phyloP scores from a whole-genome alignment of 257 asterid species.

The Plectranthus barbatus region DNA sequence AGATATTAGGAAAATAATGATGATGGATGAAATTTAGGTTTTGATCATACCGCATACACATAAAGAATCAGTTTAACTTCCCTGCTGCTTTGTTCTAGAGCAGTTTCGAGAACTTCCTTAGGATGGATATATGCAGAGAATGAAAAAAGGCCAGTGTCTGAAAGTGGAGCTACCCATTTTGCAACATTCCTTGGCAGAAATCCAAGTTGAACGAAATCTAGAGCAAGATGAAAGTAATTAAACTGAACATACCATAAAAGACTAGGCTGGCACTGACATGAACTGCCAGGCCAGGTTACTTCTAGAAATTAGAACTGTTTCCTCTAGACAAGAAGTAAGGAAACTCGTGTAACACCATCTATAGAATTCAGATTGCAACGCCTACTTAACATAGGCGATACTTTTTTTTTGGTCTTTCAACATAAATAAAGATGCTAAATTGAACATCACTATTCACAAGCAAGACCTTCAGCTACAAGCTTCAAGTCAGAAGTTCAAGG shows the following conservation, averaged over 20 bases:
- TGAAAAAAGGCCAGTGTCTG: constrained; percentile 59
- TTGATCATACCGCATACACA: constrained; percentile 53
- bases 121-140: constrained; percentile 77
- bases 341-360: not conserved
- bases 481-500: not conserved
- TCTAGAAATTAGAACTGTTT: not conserved
- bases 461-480: not conserved
- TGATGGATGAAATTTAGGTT: constrained; percentile 1
- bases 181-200: constrained; percentile 73
- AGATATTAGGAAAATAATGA: not conserved
- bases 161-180: constrained; percentile 82
- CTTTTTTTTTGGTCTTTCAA: not conserved
- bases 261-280: not conserved
- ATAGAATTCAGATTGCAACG: too few species aligned
- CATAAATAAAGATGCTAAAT: not conserved
- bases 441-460: not conserved
- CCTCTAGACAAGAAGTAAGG: not conserved
- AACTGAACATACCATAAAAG: constrained; percentile 7
- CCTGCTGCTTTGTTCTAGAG: constrained; percentile 68
- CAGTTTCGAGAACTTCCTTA: constrained; percentile 71
- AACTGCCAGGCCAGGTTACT: not conserved
- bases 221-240: constrained; percentile 18
- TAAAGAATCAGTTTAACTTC: constrained; percentile 54
- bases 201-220: constrained; percentile 73
- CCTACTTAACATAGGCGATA: not conserved